phyloP scores from a whole-genome alignment of 2,329 filamentous ascomycete species.

The Dothideomycetes sp. region DNA sequence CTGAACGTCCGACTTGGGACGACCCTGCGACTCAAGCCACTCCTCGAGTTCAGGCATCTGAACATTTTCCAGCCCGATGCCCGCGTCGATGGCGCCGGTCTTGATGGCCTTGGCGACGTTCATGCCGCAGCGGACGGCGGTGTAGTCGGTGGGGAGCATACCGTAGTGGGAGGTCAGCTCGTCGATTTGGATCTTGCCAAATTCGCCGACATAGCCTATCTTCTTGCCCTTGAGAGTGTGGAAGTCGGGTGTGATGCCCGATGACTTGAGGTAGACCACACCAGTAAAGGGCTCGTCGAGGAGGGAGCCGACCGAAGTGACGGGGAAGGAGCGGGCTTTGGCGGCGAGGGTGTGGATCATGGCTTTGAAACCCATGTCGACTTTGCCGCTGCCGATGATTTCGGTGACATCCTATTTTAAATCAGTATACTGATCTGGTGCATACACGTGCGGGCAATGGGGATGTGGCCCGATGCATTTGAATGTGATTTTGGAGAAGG shows the following conservation, averaged over 20 bases:
- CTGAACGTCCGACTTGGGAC: constrained; percentile 56
- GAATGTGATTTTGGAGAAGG: too few species aligned
- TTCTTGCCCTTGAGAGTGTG: constrained; percentile 62
- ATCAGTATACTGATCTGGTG: too few species aligned
- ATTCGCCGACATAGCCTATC: constrained; percentile 72
- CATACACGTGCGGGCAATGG: too few species aligned
- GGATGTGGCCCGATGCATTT: too few species aligned
- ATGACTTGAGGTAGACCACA: constrained; percentile 63
- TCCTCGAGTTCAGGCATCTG: constrained; percentile 76
- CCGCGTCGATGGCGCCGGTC: constrained; percentile 60
- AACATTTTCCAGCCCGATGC: constrained; percentile 68
- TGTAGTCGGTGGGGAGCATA: constrained; percentile 63
- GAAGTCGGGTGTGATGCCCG: constrained; percentile 66
- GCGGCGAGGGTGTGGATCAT: constrained; percentile 76
- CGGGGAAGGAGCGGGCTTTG: constrained; percentile 64
- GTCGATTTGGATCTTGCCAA: constrained; percentile 75
- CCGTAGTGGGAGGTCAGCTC: constrained; percentile 69
- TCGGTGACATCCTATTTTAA: constrained; percentile 59
- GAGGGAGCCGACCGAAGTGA: constrained; percentile 61
- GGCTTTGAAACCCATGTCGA: constrained; percentile 71
- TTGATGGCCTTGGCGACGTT: constrained; percentile 70
- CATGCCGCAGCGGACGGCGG: constrained; percentile 69
- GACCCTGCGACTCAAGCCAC: constrained; percentile 55
- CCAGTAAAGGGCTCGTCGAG: constrained; percentile 74
- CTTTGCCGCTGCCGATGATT: constrained; percentile 65